These are phyloP conservation scores for Aspergillus oerlinghausenensis DNA, from an alignment of 2,329 filamentous ascomycete genomes.

Conservation along the genomic window DNA sequence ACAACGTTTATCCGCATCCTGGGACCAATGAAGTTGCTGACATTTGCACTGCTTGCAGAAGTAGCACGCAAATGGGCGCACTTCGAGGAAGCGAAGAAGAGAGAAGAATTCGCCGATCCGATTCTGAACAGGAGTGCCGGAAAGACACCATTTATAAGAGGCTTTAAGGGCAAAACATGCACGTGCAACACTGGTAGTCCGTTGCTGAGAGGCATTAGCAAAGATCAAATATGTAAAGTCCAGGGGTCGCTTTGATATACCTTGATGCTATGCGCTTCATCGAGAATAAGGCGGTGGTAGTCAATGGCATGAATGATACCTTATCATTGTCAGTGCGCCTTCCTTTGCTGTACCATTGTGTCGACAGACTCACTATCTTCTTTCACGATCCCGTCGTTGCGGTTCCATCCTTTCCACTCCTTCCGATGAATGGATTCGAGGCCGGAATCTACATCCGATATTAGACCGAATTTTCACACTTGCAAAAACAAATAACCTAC, in stretches of 20 bases:
- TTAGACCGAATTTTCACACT: constrained; percentile 5
- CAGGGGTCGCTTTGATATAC: constrained; percentile 30
- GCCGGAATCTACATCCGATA: constrained; percentile 44
- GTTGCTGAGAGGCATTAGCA: constrained; percentile 33
- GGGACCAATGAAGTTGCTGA: constrained; percentile 75
- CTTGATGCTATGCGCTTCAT: constrained; percentile 95
- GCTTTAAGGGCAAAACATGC: constrained; percentile 89
- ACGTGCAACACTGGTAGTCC: constrained; percentile 86
- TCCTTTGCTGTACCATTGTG: neutral
- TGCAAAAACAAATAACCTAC: constrained; percentile 49
- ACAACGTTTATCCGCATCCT: constrained; percentile 68
- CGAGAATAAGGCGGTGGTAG: constrained; percentile 88
- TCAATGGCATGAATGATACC: constrained; percentile 77
- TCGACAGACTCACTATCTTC: constrained; percentile 52
- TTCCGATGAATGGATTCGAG: constrained; percentile 90
- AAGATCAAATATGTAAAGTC: neutral
- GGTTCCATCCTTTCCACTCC: constrained; percentile 83
- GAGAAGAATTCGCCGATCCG: constrained; percentile 97
- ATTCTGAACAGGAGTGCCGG: constrained; percentile 92
- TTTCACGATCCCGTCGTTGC: constrained; percentile 74
- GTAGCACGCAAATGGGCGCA: constrained; percentile 86
- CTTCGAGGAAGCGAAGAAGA: constrained; percentile 81
- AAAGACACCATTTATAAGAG: constrained; percentile 91
- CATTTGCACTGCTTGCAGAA: constrained; percentile 86
- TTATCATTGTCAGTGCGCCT: constrained; percentile 22